Conservation (phyloP, 352 stramenopile genomes). For the Blastocystis sp. region DNA sequence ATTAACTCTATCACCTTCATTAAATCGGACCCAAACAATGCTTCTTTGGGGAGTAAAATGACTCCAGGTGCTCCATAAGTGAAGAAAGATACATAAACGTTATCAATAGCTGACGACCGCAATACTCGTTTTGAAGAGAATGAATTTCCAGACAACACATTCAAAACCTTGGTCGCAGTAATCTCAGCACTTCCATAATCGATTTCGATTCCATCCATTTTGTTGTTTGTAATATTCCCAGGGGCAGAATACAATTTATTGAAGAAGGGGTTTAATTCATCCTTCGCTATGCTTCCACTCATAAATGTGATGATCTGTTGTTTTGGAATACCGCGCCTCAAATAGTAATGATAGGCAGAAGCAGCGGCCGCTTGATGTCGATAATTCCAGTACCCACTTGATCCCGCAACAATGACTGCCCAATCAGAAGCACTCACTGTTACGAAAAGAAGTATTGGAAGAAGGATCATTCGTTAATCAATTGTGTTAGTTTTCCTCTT, state of each 20-base stretch:
- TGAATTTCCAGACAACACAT: constrained; percentile 22
- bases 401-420: constrained; percentile 61
- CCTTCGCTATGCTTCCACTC: neutral
- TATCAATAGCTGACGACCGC: constrained; percentile 15
- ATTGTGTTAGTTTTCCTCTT: neutral
- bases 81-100: constrained; percentile 31
- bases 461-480: neutral
- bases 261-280: constrained; percentile 19
- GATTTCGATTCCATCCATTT: constrained; percentile 9
- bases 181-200: constrained; percentile 39
- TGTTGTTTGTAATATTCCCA: neutral
- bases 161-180: constrained; percentile 21
- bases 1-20: neutral
- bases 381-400: constrained; percentile 63
- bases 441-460: neutral
- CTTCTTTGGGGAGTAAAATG: constrained; percentile 30
- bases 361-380: constrained; percentile 49
- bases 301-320: constrained; percentile 60
- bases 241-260: constrained; percentile 5
- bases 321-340: constrained; percentile 23
- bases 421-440: constrained; percentile 4
- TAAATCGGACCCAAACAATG: constrained; percentile 8
- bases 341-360: constrained; percentile 57
- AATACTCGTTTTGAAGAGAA: constrained; percentile 56
- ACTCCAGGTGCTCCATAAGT: constrained; percentile 45